Percentiles rank a stretch among this genome's conserved stretches.
Evolutionary conservation across 129 eudicot genomes (phyloP).

Genomic region (Pseudognaphalium luteoalbum): DNA sequence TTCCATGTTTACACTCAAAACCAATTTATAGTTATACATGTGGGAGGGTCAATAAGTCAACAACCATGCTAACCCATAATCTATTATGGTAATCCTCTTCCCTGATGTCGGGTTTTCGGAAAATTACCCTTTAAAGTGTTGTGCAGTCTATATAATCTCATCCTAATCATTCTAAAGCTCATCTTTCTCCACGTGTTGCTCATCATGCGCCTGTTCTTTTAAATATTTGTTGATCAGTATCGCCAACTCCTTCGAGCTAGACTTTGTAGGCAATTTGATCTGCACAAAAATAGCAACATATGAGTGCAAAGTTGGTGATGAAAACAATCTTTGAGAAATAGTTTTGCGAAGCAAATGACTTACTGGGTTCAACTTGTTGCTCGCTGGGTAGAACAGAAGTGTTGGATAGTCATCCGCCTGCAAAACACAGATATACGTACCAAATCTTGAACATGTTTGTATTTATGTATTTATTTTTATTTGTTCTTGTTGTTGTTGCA

Average conservation of each 20-base stretch:
- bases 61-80: neutral
- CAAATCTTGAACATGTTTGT: neutral
- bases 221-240: constrained; percentile 64
- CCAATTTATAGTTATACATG: constrained; percentile 5
- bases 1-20: too few species aligned
- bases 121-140: constrained; percentile 1
- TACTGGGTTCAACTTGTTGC: constrained; percentile 75
- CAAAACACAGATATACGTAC: neutral
- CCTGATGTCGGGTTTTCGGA: neutral
- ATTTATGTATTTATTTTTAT: too few species aligned
- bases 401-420: constrained; percentile 84
- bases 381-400: constrained; percentile 70
- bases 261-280: constrained; percentile 68
- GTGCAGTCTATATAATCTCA: neutral
- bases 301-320: neutral
- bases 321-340: constrained; percentile 12
- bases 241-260: constrained; percentile 84
- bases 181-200: constrained; percentile 49
- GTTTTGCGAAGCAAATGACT: constrained; percentile 23
- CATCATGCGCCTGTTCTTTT: constrained; percentile 42
- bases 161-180: constrained; percentile 58
- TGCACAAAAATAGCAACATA: constrained; percentile 36
- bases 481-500: too few species aligned
- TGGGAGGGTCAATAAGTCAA: neutral
- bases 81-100: constrained; percentile 3